phyloP scores from a whole-genome alignment of 1,284 basidiomycete genomes.

The Wallemia ichthyophaga region DNA sequence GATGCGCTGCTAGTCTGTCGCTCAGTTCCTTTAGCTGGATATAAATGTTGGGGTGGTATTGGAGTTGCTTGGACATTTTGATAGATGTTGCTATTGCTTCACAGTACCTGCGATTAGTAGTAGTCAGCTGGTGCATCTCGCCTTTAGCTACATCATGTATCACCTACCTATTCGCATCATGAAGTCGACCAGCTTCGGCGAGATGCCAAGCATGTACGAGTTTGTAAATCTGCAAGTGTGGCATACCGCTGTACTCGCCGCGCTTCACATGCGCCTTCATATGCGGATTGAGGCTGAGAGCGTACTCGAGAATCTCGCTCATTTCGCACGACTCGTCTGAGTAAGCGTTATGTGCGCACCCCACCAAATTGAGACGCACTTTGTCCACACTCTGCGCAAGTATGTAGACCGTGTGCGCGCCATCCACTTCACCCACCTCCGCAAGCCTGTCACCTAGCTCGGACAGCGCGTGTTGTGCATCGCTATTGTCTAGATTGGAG shows the following conservation, averaged over 20 bases:
- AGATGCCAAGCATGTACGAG: constrained; percentile 46
- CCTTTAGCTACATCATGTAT: too few relatives aligned
- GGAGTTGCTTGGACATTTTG: constrained; percentile 26
- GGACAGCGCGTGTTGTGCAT: constrained; percentile 38
- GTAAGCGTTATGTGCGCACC: background rate
- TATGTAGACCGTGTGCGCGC: constrained; percentile 63
- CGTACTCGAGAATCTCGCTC: constrained; percentile 79
- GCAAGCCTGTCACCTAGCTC: constrained; percentile 57
- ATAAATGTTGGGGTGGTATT: constrained; percentile 32
- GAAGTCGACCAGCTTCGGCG: constrained; percentile 20
- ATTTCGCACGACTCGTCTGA: constrained; percentile 14
- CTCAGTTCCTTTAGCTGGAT: constrained; percentile 51
- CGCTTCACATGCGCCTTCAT: constrained; percentile 51
- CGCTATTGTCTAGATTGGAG: constrained; percentile 29
- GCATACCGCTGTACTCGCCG: constrained; percentile 52
- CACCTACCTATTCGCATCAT: constrained; percentile 13
- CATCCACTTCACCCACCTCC: constrained; percentile 41
- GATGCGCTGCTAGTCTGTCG: constrained; percentile 49
- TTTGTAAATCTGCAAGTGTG: constrained; percentile 67
- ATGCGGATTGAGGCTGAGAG: constrained; percentile 39
- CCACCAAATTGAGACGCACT: background rate
- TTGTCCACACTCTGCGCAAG: constrained; percentile 1
- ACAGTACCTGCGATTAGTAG: constrained; percentile 62
- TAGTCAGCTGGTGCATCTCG: constrained; percentile 1
- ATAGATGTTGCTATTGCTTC: constrained; percentile 54